Conservation (phyloP, 345 rosid genomes). For the Clausena lansium region DNA sequence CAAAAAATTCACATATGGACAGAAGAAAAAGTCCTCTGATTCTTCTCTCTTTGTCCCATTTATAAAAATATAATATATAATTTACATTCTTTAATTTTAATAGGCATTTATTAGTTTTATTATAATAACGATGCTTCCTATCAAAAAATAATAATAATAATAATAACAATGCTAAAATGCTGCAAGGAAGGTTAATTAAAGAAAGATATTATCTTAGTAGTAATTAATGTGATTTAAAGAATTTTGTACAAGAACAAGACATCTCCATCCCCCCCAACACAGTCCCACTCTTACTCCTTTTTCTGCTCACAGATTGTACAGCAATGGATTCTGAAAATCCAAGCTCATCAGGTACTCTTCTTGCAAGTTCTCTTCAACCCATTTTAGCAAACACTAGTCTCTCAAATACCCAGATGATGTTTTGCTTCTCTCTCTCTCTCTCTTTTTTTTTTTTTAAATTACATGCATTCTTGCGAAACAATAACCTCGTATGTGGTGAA, state of each 20-base stretch:
- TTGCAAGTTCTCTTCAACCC: slow-evolving; percentile 22
- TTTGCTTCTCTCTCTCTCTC: slow-evolving; percentile 2
- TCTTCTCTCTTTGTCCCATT: not conserved
- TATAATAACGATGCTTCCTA: not conserved
- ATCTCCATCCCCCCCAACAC: too few species aligned
- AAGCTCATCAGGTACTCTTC: slow-evolving; percentile 23
- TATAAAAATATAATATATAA: not conserved
- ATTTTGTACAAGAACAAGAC: not conserved
- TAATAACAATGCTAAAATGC: not conserved
- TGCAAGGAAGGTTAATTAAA: not conserved
- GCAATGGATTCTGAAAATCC: slow-evolving; percentile 4
- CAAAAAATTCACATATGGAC: not conserved
- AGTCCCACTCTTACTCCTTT: not conserved
- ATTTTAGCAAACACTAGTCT: slow-evolving; percentile 12
- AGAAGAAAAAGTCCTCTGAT: not conserved
- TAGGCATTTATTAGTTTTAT: too few species aligned
- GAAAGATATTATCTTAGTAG: too few species aligned
- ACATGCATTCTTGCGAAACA: not conserved
- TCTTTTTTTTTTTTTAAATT: not conserved
- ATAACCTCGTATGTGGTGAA: not conserved
- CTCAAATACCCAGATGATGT: slow-evolving; percentile 22
- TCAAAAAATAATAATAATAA: too few species aligned
- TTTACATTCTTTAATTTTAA: too few species aligned
- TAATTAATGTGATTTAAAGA: not conserved
- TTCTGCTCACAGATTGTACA: slow-evolving; percentile 14